phyloP scores from a whole-genome alignment of 164 flowering plant genomes.

The Stephania yunnanensis region DNA sequence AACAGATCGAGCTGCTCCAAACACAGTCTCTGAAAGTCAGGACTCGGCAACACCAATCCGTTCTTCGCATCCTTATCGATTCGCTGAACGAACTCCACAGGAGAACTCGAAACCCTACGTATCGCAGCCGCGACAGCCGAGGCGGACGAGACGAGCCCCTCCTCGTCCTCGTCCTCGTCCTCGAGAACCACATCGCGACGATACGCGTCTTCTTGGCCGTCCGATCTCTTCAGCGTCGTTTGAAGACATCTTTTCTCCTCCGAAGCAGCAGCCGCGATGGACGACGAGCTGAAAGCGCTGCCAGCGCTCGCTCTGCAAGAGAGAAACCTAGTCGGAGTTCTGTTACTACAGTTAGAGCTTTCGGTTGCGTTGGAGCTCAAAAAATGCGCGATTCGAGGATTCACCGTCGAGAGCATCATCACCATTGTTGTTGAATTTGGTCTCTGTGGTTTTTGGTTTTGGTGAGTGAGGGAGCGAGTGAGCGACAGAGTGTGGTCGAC shows the following conservation, averaged over 20 bases:
- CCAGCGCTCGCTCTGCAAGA: conserved; percentile 5
- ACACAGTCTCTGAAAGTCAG: conserved; percentile 77
- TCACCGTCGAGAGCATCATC: conserved; percentile 30
- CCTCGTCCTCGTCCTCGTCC: conserved; percentile 15
- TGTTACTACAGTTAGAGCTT: neutral
- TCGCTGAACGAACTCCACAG: conserved; percentile 60
- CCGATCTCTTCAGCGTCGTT: conserved; percentile 8
- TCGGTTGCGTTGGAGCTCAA: neutral
- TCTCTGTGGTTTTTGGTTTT: no score
- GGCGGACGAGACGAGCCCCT: conserved; percentile 50
- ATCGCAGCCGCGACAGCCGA: conserved; percentile 65
- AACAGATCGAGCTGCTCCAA: conserved; percentile 74
- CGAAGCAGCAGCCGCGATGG: conserved; percentile 11
- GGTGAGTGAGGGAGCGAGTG: neutral
- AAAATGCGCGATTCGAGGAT: conserved; percentile 7
- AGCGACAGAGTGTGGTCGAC: neutral
- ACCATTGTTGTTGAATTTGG: no score
- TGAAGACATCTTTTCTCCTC: conserved; percentile 8
- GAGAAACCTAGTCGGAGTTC: neutral
- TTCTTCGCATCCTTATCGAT: conserved; percentile 36
- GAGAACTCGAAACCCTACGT: conserved; percentile 50
- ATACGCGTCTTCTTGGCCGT: conserved; percentile 5
- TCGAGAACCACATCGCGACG: conserved; percentile 22
- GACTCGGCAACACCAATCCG: conserved; percentile 55
- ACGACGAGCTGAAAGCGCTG: conserved; percentile 5